Evolutionary conservation across 2,329 filamentous ascomycete genomes (phyloP).

Genomic region (Meredithiella fracta): DNA sequence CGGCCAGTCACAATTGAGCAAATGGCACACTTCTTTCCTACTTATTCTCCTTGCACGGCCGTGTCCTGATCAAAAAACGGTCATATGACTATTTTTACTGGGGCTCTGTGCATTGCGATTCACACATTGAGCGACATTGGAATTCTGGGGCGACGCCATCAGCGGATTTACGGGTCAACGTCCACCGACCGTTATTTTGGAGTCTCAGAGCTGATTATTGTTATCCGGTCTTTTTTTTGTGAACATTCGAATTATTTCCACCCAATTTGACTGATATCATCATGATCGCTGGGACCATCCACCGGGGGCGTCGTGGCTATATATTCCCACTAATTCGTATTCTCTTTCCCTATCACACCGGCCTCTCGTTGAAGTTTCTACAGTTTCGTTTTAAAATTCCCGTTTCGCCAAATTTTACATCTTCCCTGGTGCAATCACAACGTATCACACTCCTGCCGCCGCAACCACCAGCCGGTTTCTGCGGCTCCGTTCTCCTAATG

Average conservation of each 20-base stretch:
- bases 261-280: too few species aligned
- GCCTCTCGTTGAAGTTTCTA: neutral
- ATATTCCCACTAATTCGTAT: too few species aligned
- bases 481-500: neutral
- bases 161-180: neutral
- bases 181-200: neutral
- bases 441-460: neutral
- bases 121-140: neutral
- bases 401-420: neutral
- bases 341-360: too few species aligned
- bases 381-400: neutral
- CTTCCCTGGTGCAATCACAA: neutral
- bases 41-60: neutral
- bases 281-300: too few species aligned
- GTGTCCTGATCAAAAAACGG: neutral
- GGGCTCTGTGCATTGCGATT: neutral
- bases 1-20: too few species aligned
- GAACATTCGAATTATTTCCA: too few species aligned
- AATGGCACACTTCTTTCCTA: neutral
- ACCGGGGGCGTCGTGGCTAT: too few species aligned
- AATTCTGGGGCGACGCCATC: neutral
- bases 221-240: neutral
- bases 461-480: neutral
- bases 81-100: constrained; percentile 1
- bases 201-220: too few species aligned